Base-by-base conservation (phyloP, 306 rosid genomes). In the Boehmeria nivea region DNA sequence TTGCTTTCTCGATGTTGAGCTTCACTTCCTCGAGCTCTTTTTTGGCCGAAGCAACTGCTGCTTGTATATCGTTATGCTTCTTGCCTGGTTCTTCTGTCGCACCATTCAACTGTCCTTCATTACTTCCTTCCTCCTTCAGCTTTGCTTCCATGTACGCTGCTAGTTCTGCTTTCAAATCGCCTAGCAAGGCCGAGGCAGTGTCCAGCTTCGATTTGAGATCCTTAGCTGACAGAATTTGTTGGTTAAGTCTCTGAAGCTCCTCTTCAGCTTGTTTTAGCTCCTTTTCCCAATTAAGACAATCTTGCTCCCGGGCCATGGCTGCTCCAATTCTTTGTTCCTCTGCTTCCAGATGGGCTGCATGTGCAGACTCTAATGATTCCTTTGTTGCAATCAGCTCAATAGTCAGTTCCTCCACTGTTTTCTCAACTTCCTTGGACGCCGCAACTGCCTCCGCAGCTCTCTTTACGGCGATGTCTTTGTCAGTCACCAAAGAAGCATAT, bases 291-390 rank as follows among this genome's bases (percentile, higher is more conserved):
- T 75, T 68, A 39, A 81, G 96, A 36, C 89, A 83, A 88, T 93
- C 99, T 61, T 93, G 95, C 70, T 93, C 99, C 83, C 74, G 78
- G 45, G 88, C 96, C 96, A 93, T 83, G 61, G 79, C 88, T 37
- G 85, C 91, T 63, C 95, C 96, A 42, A 93, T 81, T 74, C 95
- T 87, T 10, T 81, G 96, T 66, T 93, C 99, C 77, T 93, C 99
- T 27, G 96, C 90, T 77, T 93, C 99, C 77, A 93, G 61, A 72
- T 93, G 96, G 25, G 94, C 66, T 27, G 94, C 90, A 67, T 87
- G 99, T 33, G 99, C 94, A 65, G 88, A 75, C 72, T 93, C 96
- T 51, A 93, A 62, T 7, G 77, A 72, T 74, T 93, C 99, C 78
- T 93, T 93, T 44, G 81, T 49, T 31, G 95, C 67, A 64, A 93